These are phyloP conservation scores for Vitis hybrid DNA, from an alignment of 177 flowering plant species.

Conservation along the genomic window DNA sequence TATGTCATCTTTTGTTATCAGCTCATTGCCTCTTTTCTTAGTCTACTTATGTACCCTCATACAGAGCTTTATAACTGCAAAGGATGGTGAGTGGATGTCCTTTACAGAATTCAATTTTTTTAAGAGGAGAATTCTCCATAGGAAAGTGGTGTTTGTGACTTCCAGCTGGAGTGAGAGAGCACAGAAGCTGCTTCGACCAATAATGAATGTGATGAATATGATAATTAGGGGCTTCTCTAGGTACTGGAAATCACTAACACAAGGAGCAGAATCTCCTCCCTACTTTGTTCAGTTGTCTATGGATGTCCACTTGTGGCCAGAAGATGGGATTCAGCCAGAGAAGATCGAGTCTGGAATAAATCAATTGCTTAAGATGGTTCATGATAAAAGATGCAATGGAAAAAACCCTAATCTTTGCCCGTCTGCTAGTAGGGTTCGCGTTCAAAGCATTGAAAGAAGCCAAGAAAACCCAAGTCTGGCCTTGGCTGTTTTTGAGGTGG, in stretches of 20 bases:
- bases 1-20: slow-evolving; percentile 78
- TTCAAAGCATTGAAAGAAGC: slow-evolving; percentile 96
- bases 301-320: slow-evolving; percentile 88
- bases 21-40: slow-evolving; percentile 82
- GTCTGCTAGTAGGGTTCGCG: slow-evolving; percentile 69
- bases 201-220: slow-evolving; percentile 30
- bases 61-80: slow-evolving; percentile 90
- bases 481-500: slow-evolving; percentile 89
- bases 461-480: slow-evolving; percentile 68
- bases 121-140: slow-evolving; percentile 30
- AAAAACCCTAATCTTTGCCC: slow-evolving; percentile 45
- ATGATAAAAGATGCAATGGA: slow-evolving; percentile 68
- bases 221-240: slow-evolving; percentile 46
- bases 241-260: slow-evolving; percentile 86
- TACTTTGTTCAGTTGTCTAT: slow-evolving; percentile 93
- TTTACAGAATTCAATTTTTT: slow-evolving; percentile 34
- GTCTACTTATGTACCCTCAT: slow-evolving; percentile 90
- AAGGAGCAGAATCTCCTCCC: slow-evolving; percentile 96
- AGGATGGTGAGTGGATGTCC: slow-evolving; percentile 81
- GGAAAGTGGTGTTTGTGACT: slow-evolving; percentile 32
- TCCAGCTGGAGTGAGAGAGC: slow-evolving; percentile 47
- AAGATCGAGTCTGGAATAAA: slow-evolving; percentile 91
- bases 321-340: slow-evolving; percentile 96
- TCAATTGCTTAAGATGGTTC: slow-evolving; percentile 63
- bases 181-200: slow-evolving; percentile 26